These are phyloP conservation scores for Petasospora fabianii DNA, from an alignment of 1,139 yeast genomes.

Conservation along the genomic window DNA sequence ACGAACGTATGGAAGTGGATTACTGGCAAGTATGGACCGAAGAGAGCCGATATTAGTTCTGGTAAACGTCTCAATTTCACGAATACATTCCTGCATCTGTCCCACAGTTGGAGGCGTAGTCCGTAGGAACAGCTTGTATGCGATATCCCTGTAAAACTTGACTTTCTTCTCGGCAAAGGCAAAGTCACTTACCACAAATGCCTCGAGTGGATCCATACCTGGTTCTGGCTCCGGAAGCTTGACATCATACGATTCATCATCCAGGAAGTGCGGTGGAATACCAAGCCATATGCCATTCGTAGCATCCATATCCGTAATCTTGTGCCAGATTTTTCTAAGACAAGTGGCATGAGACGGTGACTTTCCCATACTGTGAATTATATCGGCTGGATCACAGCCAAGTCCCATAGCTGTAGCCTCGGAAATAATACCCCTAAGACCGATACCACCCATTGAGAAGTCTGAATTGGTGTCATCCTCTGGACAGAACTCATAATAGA, in stretches of 20 bases:
- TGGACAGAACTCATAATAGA: constrained; percentile 42
- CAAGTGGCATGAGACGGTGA: constrained; percentile 11
- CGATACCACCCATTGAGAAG: constrained; percentile 41
- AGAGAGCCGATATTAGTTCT: constrained; percentile 28
- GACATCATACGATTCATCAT: constrained; percentile 33
- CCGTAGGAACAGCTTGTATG: constrained; percentile 28
- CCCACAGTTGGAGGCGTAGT: constrained; percentile 29
- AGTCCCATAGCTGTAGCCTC: constrained; percentile 45
- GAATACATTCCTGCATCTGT: constrained; percentile 26
- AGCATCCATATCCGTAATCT: constrained; percentile 35
- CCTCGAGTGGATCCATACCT: constrained; percentile 25
- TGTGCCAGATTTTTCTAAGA: constrained; percentile 39
- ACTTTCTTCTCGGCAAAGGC: constrained; percentile 28
- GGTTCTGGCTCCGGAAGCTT: constrained; percentile 29
- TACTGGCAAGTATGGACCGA: constrained; percentile 25
- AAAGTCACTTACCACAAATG: constrained; percentile 26
- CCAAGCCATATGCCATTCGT: constrained; percentile 33
- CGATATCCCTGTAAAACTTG: constrained; percentile 28
- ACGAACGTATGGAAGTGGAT: constrained; percentile 10
- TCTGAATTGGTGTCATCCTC: constrained; percentile 46
- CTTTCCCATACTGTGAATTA: neutral
- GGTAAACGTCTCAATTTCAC: constrained; percentile 30
- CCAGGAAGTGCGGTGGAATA: constrained; percentile 30
- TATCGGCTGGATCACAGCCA: constrained; percentile 24
- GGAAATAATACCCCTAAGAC: constrained; percentile 40